Evolutionary conservation across 257 asterid species (phyloP), one percentile per base, ranked within the genome.

Genomic region (Leonotis leonurus): DNA sequence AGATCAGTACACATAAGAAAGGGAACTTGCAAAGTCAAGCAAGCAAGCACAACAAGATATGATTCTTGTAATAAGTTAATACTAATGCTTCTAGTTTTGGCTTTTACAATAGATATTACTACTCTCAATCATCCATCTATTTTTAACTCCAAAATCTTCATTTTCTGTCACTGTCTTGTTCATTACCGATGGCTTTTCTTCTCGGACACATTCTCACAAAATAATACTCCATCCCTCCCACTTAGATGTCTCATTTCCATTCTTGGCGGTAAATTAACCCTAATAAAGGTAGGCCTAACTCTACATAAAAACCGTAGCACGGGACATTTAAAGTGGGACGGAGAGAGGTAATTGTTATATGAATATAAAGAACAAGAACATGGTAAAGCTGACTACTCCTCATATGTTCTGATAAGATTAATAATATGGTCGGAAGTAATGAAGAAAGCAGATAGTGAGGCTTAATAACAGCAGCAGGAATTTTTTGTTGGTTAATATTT

Each of bases 381-480:
- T 56, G 1, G 6, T 12, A 8, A 21, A 25, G 57, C 11, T 51
- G 11, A 25, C 40, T 40, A 25, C 40, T 40, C 21, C 52, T 59
- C 20, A 48, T 21, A 32, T 48, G 49, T 20, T 18, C 20, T 22
- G 51, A 56, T 6, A 29, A 20, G 5, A 7, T 8, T 2, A 46
- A 56, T 39, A 14, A 10, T 22, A 41, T 30, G 13, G n/a, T 66
- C 30, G 73, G 62, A 55, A 56, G 27, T 17, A 25, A 62, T 64
- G 17, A 61, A 56, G 60, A 68, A 45, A 67, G 39, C 58, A 45
- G 36, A 62, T 33, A 21, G 44, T 27, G 12, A 3, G 60, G 50
- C 39, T 6, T 20, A 35, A 20, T 1, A 10, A 2, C 3, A 45
- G 0, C 39, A 7, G 50, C 13, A 35, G 39, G 39, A n/a, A n/a